phyloP scores from a whole-genome alignment of 2,329 filamentous ascomycete species.

The Pyricularia grisea region DNA sequence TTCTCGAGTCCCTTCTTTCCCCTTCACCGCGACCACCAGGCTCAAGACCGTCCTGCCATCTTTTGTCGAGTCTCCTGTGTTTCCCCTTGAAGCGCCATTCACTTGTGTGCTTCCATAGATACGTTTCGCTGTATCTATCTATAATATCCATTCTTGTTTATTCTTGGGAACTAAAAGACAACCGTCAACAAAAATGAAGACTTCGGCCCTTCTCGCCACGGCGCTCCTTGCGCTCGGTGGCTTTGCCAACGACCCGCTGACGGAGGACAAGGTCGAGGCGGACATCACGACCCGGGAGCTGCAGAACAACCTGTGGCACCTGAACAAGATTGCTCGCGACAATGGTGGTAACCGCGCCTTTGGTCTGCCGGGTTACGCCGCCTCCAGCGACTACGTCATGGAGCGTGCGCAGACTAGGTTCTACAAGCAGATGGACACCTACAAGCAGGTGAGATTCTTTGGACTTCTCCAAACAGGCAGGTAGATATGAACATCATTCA shows the following conservation, averaged over 20 bases:
- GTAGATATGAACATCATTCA: background rate
- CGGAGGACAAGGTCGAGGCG: conserved; percentile 27
- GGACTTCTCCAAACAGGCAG: background rate
- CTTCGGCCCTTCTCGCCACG: background rate
- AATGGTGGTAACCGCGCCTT: conserved; percentile 53
- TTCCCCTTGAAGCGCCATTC: background rate
- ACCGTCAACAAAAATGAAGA: background rate
- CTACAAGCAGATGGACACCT: conserved; percentile 31
- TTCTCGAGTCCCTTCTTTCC: background rate
- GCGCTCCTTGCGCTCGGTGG: conserved; percentile 2
- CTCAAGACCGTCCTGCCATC: background rate
- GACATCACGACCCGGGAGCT: conserved; percentile 31
- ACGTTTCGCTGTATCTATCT: background rate
- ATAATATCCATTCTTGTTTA: background rate
- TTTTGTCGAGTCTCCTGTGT: background rate
- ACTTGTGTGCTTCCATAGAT: background rate
- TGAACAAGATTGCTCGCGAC: conserved; percentile 42
- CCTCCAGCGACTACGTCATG: conserved; percentile 47
- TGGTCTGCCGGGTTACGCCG: conserved; percentile 47
- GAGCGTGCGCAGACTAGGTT: conserved; percentile 30
- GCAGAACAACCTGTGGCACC: conserved; percentile 40
- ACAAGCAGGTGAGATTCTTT: conserved; percentile 20
- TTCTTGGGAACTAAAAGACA: background rate
- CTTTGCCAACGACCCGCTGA: conserved; percentile 23
- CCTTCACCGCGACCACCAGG: background rate